These are phyloP conservation scores for Vitis rotundifolia DNA, from an alignment of 164 flowering plant species.

Conservation along the genomic window DNA sequence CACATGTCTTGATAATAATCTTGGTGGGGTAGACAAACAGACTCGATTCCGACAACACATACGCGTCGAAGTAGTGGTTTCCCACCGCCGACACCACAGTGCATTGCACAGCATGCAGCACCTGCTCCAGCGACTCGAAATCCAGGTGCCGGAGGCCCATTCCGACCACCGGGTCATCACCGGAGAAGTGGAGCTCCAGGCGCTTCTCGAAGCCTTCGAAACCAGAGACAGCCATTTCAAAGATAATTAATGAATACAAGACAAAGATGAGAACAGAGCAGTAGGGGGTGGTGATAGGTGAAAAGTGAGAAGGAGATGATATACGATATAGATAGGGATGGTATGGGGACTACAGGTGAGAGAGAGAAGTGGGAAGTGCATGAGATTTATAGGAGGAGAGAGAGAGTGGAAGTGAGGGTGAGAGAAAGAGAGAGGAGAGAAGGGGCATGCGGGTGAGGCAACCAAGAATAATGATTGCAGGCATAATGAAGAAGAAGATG, in stretches of 20 bases:
- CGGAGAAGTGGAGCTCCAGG: constrained; percentile 80
- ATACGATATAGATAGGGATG: constrained; percentile 7
- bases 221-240: constrained; percentile 67
- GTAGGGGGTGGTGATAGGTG: not conserved
- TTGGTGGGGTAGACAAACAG: constrained; percentile 84
- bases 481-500: constrained; percentile 53
- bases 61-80: constrained; percentile 70
- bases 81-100: constrained; percentile 83
- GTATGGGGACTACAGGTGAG: constrained; percentile 19
- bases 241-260: not conserved
- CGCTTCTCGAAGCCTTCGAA: constrained; percentile 93
- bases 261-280: too few species aligned
- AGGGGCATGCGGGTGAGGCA: constrained; percentile 76
- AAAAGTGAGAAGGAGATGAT: constrained; percentile 4
- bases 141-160: constrained; percentile 56
- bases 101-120: constrained; percentile 78
- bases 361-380: constrained; percentile 25
- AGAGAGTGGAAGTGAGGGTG: constrained; percentile 7
- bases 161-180: constrained; percentile 43
- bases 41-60: constrained; percentile 91
- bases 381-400: constrained; percentile 32
- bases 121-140: constrained; percentile 44
- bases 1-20: constrained; percentile 93
- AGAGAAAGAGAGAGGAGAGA: constrained; percentile 5
- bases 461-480: constrained; percentile 75